phyloP scores from a whole-genome alignment of 345 rosid species.

The Rubroshorea leprosula region DNA sequence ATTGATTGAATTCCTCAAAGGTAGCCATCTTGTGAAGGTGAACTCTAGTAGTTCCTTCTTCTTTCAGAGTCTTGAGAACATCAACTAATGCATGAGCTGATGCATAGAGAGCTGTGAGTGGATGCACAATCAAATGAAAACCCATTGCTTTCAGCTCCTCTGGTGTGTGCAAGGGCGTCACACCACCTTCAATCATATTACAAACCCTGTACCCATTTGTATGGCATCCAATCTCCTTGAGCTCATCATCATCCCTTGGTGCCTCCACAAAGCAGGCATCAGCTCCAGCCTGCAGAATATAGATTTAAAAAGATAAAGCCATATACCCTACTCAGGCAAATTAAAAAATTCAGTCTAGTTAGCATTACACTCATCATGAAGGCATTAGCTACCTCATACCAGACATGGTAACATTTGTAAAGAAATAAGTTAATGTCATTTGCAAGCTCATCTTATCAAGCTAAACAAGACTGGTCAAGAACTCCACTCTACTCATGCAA shows the following conservation, averaged over 20 bases:
- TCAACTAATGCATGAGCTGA: constrained; percentile 35
- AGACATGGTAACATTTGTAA: too few species aligned
- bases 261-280: constrained; percentile 53
- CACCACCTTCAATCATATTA: constrained; percentile 52
- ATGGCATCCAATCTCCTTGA: constrained; percentile 31
- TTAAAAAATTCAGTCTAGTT: background rate
- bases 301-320: background rate
- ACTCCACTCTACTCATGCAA: too few species aligned
- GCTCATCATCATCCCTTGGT: constrained; percentile 42
- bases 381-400: too few species aligned
- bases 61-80: constrained; percentile 39
- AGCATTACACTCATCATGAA: too few species aligned
- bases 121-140: constrained; percentile 33
- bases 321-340: background rate
- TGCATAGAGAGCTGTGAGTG: constrained; percentile 36
- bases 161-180: constrained; percentile 43
- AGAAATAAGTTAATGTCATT: too few species aligned
- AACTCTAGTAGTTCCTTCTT: constrained; percentile 34
- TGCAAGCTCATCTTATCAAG: too few species aligned
- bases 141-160: constrained; percentile 50
- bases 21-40: constrained; percentile 37
- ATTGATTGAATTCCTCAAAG: constrained; percentile 38
- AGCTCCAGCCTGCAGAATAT: constrained; percentile 36
- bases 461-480: too few species aligned
- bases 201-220: constrained; percentile 44